Evolutionary conservation across 306 rosid genomes (phyloP), one percentile per base, ranked within the genome.

Genomic region (Prunus mira): DNA sequence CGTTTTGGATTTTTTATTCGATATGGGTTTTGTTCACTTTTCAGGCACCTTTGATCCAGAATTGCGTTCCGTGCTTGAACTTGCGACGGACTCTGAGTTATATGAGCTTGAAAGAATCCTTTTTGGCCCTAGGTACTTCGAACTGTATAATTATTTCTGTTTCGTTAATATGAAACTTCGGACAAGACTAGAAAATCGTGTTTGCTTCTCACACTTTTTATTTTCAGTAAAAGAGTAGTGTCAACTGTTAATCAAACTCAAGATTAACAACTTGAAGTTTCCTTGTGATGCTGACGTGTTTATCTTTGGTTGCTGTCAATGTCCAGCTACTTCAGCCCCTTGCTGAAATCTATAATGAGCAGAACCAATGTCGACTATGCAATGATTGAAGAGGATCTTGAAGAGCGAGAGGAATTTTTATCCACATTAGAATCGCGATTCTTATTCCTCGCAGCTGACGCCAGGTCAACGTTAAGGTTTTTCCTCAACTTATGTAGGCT

Each of bases 361-460:
- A 77, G 79, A 62, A 67, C 71, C 27, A 81, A 88, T 34, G 86
- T 89, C 38, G 95, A 94, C 73, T 85, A 86, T 60, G 78, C 88
- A 77, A 87, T 86, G 94, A 85, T 89, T 45, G 91, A 89, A 45
- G 85, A 83, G 68, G 98, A 95, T 81, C 93, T 95, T 51, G 80
- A 85, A 74, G 91, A 85, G 72, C 86, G 96, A 67, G 93, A 92
- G 19, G 88, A 83, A 38, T 92, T 86, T 82, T 84, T 92, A 72
- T 84, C 83, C 27, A 87, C 79, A 46, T 89, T 89, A 0, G 97
- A 95, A 84, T 89, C 98, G 2, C 86, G 92, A n/a, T 95, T 95
- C 83, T 88, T 92, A 67, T 95, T 85, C 79, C 94, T 92, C 9
- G 97, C 98, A 5, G 96, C 97, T 4, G 98, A 95, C 83, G 96